Percentiles rank a stretch among this genome's conserved stretches.
phyloP scores from a whole-genome alignment of 192 early-diverging fungal genomes.

The Coemansia sp. region DNA sequence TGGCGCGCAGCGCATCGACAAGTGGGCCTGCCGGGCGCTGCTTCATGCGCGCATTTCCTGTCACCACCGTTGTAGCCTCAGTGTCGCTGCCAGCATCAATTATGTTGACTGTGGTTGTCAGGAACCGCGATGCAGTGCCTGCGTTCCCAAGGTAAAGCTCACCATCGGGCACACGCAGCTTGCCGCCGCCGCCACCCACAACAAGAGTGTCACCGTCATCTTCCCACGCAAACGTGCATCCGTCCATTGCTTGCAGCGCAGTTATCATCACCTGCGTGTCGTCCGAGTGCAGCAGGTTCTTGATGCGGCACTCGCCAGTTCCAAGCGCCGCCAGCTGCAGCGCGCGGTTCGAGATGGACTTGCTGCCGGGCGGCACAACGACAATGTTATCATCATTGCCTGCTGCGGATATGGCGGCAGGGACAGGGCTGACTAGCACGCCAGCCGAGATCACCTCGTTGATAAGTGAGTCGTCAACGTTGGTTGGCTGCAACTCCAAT shows the following conservation, averaged over 20 bases:
- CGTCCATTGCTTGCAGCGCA: constrained; percentile 86
- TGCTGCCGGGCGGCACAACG: constrained; percentile 84
- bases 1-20: constrained; percentile 78
- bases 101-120: constrained; percentile 84
- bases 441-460: constrained; percentile 78
- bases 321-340: constrained; percentile 90
- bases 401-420: constrained; percentile 13
- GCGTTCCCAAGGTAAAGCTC: constrained; percentile 97
- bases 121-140: constrained; percentile 94
- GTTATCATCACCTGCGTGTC: constrained; percentile 97
- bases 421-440: constrained; percentile 65
- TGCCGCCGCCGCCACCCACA: constrained; percentile 77
- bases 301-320: constrained; percentile 74
- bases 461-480: constrained; percentile 85
- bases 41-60: constrained; percentile 98
- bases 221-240: constrained; percentile 87
- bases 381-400: constrained; percentile 15
- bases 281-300: constrained; percentile 92
- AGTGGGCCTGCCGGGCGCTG: constrained; percentile 92
- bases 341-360: constrained; percentile 97
- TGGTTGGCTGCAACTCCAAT: constrained; percentile 76
- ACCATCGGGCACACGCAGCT: constrained; percentile 66
- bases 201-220: constrained; percentile 89
- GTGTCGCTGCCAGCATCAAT: constrained; percentile 52
- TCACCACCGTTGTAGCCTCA: constrained; percentile 62